Evolutionary conservation across 805 yeast species (phyloP), one percentile per base, ranked within the genome.

Genomic region (Tetrapisispora iriomotensis): DNA sequence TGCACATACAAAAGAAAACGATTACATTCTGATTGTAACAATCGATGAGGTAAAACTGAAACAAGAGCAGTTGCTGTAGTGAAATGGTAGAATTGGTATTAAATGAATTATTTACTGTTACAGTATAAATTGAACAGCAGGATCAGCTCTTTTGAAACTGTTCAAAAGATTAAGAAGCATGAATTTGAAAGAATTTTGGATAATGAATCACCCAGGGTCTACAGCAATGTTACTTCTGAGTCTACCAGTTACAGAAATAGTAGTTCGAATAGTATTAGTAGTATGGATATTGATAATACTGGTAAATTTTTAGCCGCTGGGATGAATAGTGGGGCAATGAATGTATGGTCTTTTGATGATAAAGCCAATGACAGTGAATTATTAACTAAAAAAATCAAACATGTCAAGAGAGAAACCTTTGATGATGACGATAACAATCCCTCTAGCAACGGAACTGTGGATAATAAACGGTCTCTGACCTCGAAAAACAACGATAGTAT

Each of bases 301-400:
- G 49, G 54, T 10, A 44, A 44, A 20, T 47, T 46, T 22, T 40
- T 50, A 18, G 37, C 49, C 26, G 39, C 45, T 2, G 56, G 53
- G 9, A 61, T 57, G 26, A 51, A 53, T 24, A 55, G 56, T 41
- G 70, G 66, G 17, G 54, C 63, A 21, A 61, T 67, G 26, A 46
- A 58, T 14, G 57, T 66, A 4, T 49, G 53, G 46, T 36, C 53
- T 4, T 44, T 64, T 8, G 61, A 53, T 40, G 53, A 50, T 14
- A 36, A 36, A 32, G 9, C 40, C 20, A 31, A 37, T 12, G 36
- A 37, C 2, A 47, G 21, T n/a, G 36, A 38, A 22, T 15, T 32
- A n/a, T 2, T 38, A 3, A 28, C 26, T 21, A 66, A 30, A 56
- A 63, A 46, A 40, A 21, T 54, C 8, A 43, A 48, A 8, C 19